phyloP scores from a whole-genome alignment of 2,329 filamentous ascomycete species.

The Hyphodiscus sp. region DNA sequence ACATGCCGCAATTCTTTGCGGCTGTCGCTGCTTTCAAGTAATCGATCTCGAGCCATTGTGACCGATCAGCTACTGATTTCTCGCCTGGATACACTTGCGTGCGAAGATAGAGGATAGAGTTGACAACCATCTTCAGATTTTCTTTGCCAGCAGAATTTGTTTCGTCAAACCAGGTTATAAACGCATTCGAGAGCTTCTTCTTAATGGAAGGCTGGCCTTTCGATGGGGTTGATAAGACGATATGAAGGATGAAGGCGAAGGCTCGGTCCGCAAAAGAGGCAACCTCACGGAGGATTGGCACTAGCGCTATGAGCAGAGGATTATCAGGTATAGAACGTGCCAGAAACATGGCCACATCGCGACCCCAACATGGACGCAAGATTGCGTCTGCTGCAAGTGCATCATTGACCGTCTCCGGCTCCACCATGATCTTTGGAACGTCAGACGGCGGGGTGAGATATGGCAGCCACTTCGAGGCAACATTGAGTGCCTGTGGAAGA shows the following conservation, averaged over 20 bases:
- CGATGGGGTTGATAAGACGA: constrained; percentile 66
- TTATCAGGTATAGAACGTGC: constrained; percentile 53
- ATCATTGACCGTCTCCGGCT: constrained; percentile 5
- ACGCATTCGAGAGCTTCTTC: constrained; percentile 56
- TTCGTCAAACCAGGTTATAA: constrained; percentile 56
- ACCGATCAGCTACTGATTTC: constrained; percentile 68
- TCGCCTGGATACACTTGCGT: constrained; percentile 72
- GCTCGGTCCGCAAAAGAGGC: constrained; percentile 64
- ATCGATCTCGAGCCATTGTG: constrained; percentile 82
- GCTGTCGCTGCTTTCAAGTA: constrained; percentile 62
- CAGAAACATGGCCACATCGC: constrained; percentile 54
- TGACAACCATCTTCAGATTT: constrained; percentile 67
- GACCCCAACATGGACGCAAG: constrained; percentile 50
- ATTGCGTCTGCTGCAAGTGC: constrained; percentile 30
- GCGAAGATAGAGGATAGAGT: constrained; percentile 79
- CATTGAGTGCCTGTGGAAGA: constrained; percentile 44
- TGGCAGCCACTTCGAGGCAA: constrained; percentile 50
- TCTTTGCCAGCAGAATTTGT: constrained; percentile 42
- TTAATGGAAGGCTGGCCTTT: constrained; percentile 54
- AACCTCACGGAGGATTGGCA: constrained; percentile 58
- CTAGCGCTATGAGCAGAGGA: constrained; percentile 62
- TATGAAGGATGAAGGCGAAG: constrained; percentile 79
- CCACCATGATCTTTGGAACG: constrained; percentile 5
- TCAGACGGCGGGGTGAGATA: constrained; percentile 53
- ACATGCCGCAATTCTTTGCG: constrained; percentile 74